Evolutionary conservation across 1,139 yeast species (phyloP).

Genomic region (Kurtzmaniella quercitrusa): DNA sequence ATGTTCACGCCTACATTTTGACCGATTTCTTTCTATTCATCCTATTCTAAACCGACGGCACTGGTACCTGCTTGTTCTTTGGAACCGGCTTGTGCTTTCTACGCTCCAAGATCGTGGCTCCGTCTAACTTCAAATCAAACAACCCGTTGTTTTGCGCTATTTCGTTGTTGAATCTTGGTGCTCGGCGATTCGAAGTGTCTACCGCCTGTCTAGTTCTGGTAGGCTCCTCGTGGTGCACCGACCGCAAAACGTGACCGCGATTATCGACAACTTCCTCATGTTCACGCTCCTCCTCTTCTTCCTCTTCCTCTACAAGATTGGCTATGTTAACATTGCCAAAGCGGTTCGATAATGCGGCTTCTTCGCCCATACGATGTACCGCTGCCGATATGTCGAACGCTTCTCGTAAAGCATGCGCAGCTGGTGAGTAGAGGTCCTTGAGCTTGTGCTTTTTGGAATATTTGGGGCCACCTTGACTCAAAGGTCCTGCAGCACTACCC

Average conservation of each 20-base stretch:
- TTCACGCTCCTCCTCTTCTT: slow-evolving; percentile 25
- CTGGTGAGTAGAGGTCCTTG: slow-evolving; percentile 63
- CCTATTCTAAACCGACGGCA: neutral
- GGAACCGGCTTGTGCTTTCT: slow-evolving; percentile 45
- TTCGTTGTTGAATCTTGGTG: slow-evolving; percentile 17
- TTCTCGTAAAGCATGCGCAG: slow-evolving; percentile 87
- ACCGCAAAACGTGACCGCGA: slow-evolving; percentile 11
- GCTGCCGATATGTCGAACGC: slow-evolving; percentile 95
- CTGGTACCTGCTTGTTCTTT: slow-evolving; percentile 21
- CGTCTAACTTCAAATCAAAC: slow-evolving; percentile 71
- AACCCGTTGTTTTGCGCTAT: slow-evolving; percentile 22
- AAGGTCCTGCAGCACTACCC: slow-evolving; percentile 3
- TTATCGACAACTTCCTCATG: slow-evolving; percentile 22
- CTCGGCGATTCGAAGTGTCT: slow-evolving; percentile 15
- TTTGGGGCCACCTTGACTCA: slow-evolving; percentile 4
- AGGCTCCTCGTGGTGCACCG: slow-evolving; percentile 2
- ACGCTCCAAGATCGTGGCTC: slow-evolving; percentile 79
- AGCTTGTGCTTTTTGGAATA: slow-evolving; percentile 24
- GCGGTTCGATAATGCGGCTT: slow-evolving; percentile 49
- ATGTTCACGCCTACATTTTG: too few species aligned
- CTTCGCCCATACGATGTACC: slow-evolving; percentile 90
- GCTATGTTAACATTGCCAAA: slow-evolving; percentile 20
- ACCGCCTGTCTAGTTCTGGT: neutral
- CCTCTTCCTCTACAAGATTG: slow-evolving; percentile 37
- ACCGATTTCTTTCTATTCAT: too few species aligned